These are phyloP conservation scores for Scheffersomyces insectosa DNA, from an alignment of 1,139 yeast genomes.

Conservation along the genomic window DNA sequence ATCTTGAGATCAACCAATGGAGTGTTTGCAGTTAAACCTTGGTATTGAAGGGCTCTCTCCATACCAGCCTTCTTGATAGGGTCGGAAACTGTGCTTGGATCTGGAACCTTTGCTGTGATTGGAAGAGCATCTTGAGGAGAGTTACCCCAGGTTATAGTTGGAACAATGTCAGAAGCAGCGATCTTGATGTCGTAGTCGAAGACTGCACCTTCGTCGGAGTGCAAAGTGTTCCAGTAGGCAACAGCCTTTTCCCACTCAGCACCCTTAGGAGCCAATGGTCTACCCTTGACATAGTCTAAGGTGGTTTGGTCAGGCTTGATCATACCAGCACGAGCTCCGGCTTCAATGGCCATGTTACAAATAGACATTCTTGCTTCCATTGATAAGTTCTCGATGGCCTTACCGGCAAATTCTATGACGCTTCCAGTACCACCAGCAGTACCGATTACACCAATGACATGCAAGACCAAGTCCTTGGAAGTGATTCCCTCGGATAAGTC, in stretches of 20 bases:
- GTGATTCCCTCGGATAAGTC: conserved; percentile 85
- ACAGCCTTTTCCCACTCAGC: conserved; percentile 95
- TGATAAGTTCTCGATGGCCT: conserved; percentile 82
- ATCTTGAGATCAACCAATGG: conserved; percentile 71
- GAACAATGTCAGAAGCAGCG: conserved; percentile 81
- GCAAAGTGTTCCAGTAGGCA: conserved; percentile 83
- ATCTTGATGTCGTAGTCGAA: conserved; percentile 84
- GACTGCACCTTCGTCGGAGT: conserved; percentile 84
- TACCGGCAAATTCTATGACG: conserved; percentile 96
- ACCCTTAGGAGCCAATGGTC: conserved; percentile 93
- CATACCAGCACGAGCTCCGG: conserved; percentile 99
- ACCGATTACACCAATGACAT: conserved; percentile 94
- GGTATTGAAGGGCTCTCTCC: conserved; percentile 87
- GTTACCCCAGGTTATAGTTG: conserved; percentile 99
- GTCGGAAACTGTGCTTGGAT: conserved; percentile 72
- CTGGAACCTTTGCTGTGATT: conserved; percentile 86
- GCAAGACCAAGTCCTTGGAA: conserved; percentile 90
- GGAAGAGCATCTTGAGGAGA: conserved; percentile 99
- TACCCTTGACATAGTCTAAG: conserved; percentile 82
- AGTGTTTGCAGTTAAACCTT: conserved; percentile 85
- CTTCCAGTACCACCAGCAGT: conserved; percentile 99
- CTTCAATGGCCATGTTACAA: conserved; percentile 98
- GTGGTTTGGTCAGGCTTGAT: conserved; percentile 92
- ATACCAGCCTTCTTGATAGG: conserved; percentile 80
- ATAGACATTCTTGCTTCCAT: conserved; percentile 99